Percentiles rank a stretch among this genome's conserved stretches.
phyloP scores from a whole-genome alignment of 2,329 filamentous ascomycete genomes.

The Claviceps sp. region DNA sequence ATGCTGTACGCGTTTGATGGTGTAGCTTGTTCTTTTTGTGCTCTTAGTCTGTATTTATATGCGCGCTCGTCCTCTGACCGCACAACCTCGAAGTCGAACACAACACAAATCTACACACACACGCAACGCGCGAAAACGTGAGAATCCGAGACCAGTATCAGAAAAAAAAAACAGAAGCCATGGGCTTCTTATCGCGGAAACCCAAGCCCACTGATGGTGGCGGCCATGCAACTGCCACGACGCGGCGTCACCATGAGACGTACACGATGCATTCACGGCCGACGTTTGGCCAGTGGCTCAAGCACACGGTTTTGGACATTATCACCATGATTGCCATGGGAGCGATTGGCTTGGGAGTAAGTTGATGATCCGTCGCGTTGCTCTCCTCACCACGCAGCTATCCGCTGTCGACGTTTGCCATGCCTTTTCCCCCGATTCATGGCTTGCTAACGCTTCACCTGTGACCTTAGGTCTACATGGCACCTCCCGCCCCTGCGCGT shows the following conservation, averaged over 20 bases:
- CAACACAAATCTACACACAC: neutral
- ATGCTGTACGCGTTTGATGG: too few relatives aligned
- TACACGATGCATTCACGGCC: conserved; percentile 38
- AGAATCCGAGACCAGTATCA: too few relatives aligned
- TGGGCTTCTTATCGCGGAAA: conserved; percentile 3
- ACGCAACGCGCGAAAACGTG: neutral
- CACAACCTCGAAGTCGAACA: too few relatives aligned
- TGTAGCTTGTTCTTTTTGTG: too few relatives aligned
- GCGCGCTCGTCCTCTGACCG: too few relatives aligned
- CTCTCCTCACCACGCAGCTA: neutral
- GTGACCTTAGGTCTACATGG: conserved; percentile 47
- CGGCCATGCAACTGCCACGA: neutral
- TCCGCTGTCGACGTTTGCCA: too few relatives aligned
- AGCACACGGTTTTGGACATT: conserved; percentile 53
- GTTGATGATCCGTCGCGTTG: conserved; percentile 9
- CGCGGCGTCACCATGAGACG: conserved; percentile 6
- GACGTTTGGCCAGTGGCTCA: conserved; percentile 56
- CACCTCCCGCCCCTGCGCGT: conserved; percentile 45
- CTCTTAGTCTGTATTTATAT: too few relatives aligned
- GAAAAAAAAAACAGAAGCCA: neutral
- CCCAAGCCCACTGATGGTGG: neutral
- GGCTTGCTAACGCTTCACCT: neutral
- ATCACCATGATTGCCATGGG: conserved; percentile 54
- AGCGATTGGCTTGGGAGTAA: conserved; percentile 51
- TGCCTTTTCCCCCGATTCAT: neutral